phyloP scores from a whole-genome alignment of 495 filamentous ascomycete species.

The Glutinoglossum americanum region DNA sequence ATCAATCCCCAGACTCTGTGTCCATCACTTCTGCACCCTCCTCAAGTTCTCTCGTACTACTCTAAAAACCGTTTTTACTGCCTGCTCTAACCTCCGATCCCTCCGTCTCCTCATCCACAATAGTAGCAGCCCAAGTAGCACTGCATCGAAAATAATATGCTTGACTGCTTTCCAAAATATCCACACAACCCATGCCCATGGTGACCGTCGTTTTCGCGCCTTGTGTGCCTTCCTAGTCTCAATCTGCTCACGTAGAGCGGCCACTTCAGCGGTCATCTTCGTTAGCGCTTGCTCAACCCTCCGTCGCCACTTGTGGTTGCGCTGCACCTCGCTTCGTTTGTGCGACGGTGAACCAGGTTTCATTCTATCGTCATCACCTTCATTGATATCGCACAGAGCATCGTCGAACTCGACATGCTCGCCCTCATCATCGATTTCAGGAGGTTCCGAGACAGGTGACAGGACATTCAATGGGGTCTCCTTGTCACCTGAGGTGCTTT shows the following conservation, averaged over 20 bases:
- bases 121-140: slow-evolving; percentile 45
- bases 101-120: slow-evolving; percentile 62
- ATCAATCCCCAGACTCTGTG: too few species aligned
- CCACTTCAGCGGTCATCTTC: slow-evolving; percentile 78
- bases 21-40: background rate
- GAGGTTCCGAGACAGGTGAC: slow-evolving; percentile 56
- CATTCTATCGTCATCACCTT: slow-evolving; percentile 3
- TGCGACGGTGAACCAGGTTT: slow-evolving; percentile 7
- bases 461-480: slow-evolving; percentile 35
- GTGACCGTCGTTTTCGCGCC: slow-evolving; percentile 27
- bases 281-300: slow-evolving; percentile 74
- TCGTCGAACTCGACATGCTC: slow-evolving; percentile 41
- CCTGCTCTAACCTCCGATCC: slow-evolving; percentile 55
- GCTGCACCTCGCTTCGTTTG: slow-evolving; percentile 14
- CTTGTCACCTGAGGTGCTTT: background rate
- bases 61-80: slow-evolving; percentile 38
- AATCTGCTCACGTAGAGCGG: slow-evolving; percentile 83
- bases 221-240: slow-evolving; percentile 39
- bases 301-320: slow-evolving; percentile 43
- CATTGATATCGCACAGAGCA: slow-evolving; percentile 12
- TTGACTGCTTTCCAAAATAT: slow-evolving; percentile 45
- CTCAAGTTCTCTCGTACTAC: background rate
- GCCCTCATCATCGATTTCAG: slow-evolving; percentile 18
- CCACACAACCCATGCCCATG: slow-evolving; percentile 54
- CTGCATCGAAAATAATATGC: slow-evolving; percentile 49